phyloP scores from a whole-genome alignment of 2,329 filamentous ascomycete genomes.

The Cercospora canescens region DNA sequence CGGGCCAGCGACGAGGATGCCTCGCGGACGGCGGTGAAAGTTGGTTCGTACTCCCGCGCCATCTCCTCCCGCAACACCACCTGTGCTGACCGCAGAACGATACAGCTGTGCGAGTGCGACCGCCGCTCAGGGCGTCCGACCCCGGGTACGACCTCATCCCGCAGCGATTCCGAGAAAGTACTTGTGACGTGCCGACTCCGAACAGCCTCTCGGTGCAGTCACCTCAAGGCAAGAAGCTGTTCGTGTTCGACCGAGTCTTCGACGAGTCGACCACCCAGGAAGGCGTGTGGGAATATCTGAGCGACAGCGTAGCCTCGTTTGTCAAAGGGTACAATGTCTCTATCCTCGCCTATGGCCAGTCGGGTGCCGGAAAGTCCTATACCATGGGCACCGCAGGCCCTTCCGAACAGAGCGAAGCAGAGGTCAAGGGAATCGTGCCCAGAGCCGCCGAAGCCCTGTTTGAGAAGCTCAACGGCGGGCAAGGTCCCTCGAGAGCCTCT shows the following conservation, averaged over 20 bases:
- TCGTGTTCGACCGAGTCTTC: slow-evolving; percentile 96
- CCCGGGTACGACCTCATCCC: slow-evolving; percentile 94
- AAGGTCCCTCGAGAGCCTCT: slow-evolving; percentile 57
- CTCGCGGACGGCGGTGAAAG: slow-evolving; percentile 26
- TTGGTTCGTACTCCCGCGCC: slow-evolving; percentile 19
- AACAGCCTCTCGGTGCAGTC: slow-evolving; percentile 88
- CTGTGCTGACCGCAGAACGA: slow-evolving; percentile 15
- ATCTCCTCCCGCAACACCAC: background rate
- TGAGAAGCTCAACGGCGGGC: slow-evolving; percentile 71
- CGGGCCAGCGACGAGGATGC: slow-evolving; percentile 24
- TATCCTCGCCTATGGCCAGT: slow-evolving; percentile 93
- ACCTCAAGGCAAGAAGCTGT: slow-evolving; percentile 88
- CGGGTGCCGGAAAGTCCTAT: slow-evolving; percentile 95
- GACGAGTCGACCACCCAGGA: slow-evolving; percentile 79
- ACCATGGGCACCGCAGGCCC: slow-evolving; percentile 97
- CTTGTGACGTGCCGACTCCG: slow-evolving; percentile 83
- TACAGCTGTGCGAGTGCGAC: slow-evolving; percentile 86
- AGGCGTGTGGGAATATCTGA: slow-evolving; percentile 90
- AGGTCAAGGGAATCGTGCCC: slow-evolving; percentile 80
- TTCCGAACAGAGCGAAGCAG: slow-evolving; percentile 52
- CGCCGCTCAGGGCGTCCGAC: slow-evolving; percentile 77
- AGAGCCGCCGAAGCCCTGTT: slow-evolving; percentile 85
- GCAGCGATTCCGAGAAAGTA: slow-evolving; percentile 89
- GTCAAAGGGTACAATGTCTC: slow-evolving; percentile 98
- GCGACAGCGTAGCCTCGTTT: slow-evolving; percentile 86